phyloP scores from a whole-genome alignment of 2,329 filamentous ascomycete species.

The Fusarium graminum region DNA sequence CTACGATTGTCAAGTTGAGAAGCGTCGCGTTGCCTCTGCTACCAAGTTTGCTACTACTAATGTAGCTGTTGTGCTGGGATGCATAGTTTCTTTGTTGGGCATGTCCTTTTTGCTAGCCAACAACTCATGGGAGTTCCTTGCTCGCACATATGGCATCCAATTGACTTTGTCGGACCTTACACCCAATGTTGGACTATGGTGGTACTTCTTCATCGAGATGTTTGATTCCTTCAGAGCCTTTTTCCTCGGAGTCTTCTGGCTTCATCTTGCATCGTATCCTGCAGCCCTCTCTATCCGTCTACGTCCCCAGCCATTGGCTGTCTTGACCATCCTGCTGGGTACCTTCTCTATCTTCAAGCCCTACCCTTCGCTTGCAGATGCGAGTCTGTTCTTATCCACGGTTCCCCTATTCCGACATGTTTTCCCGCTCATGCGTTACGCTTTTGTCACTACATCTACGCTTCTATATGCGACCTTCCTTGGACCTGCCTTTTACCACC shows the following conservation, averaged over 20 bases:
- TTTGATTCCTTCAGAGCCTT: slow-evolving; percentile 98
- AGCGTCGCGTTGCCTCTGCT: slow-evolving; percentile 54
- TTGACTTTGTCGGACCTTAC: slow-evolving; percentile 91
- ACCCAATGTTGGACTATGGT: slow-evolving; percentile 96
- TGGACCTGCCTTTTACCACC: slow-evolving; percentile 93
- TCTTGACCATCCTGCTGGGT: slow-evolving; percentile 85
- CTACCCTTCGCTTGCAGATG: slow-evolving; percentile 93
- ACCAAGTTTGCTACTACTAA: slow-evolving; percentile 67
- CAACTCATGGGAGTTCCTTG: slow-evolving; percentile 87
- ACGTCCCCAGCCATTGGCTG: slow-evolving; percentile 86
- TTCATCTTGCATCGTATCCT: slow-evolving; percentile 92
- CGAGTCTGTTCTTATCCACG: slow-evolving; percentile 85
- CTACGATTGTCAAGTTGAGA: slow-evolving; percentile 72
- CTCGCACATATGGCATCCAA: slow-evolving; percentile 92
- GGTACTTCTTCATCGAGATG: slow-evolving; percentile 99
- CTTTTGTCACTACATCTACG: slow-evolving; percentile 85
- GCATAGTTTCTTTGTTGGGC: slow-evolving; percentile 72
- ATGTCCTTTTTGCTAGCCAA: slow-evolving; percentile 80
- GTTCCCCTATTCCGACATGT: slow-evolving; percentile 91
- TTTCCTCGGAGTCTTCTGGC: slow-evolving; percentile 98
- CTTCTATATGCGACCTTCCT: slow-evolving; percentile 90
- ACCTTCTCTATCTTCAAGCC: slow-evolving; percentile 97
- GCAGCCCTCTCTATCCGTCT: slow-evolving; percentile 86
- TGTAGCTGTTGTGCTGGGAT: slow-evolving; percentile 64
- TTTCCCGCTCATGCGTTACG: slow-evolving; percentile 93